These are phyloP conservation scores for Fraxinus velutina DNA, from an alignment of 305 asterid genomes.

Conservation along the genomic window DNA sequence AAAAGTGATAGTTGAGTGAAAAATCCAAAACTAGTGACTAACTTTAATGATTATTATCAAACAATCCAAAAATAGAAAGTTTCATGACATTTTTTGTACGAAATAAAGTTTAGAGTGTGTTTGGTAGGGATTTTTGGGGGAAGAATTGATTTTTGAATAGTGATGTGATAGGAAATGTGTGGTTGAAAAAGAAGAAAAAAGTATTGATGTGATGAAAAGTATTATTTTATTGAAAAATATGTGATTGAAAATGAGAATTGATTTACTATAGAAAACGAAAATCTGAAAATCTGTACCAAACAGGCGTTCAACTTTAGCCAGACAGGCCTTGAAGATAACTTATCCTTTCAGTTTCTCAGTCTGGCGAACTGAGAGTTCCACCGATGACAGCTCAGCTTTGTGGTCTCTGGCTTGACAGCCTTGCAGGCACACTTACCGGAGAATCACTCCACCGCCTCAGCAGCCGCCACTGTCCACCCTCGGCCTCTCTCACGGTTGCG, in stretches of 20 bases:
- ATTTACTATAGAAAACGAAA: no score
- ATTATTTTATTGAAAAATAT: no score
- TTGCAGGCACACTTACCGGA: conserved; percentile 33
- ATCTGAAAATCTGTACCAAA: no score
- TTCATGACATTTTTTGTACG: not conserved
- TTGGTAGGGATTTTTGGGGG: no score
- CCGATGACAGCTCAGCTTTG: conserved; percentile 33
- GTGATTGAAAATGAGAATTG: no score
- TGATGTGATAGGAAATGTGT: no score
- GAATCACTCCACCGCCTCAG: conserved; percentile 26
- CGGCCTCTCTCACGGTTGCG: conserved; percentile 33
- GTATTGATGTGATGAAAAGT: no score
- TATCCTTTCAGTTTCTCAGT: not conserved
- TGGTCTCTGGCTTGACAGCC: conserved; percentile 38
- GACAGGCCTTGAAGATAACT: not conserved
- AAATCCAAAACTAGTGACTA: not conserved
- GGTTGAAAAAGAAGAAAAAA: no score
- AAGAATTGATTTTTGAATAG: no score
- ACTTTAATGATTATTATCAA: not conserved
- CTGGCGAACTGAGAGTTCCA: not conserved
- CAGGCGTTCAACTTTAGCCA: not conserved
- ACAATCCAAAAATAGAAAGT: not conserved
- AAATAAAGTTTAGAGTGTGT: no score
- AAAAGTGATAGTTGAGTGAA: not conserved
- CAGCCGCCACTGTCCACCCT: conserved; percentile 24